Evolutionary conservation across 75 land plant species (phyloP).

Genomic region (Pinus tabuliformis): DNA sequence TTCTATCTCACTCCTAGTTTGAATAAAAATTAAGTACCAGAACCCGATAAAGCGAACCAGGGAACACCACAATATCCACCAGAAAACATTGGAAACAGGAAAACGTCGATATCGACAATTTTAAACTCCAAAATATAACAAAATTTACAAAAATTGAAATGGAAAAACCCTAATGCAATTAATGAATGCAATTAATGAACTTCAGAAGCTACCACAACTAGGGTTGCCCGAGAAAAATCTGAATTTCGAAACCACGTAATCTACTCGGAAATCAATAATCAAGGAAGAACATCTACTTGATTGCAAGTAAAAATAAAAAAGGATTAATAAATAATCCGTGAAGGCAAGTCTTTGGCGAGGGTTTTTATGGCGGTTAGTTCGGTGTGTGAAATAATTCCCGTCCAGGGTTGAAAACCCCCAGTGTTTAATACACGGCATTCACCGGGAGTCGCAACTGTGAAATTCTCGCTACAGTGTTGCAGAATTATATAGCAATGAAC

Average conservation of each 20-base stretch:
- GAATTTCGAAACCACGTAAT: neutral
- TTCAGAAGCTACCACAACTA: neutral
- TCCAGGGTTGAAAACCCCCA: too few relatives aligned
- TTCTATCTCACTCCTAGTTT: neutral
- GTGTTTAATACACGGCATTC: too few relatives aligned
- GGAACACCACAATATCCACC: neutral
- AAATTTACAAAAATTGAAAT: neutral
- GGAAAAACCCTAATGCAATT: neutral
- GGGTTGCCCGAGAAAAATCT: neutral
- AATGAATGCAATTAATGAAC: neutral
- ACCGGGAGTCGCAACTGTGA: too few relatives aligned
- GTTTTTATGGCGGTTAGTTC: too few relatives aligned
- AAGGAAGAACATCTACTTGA: too few relatives aligned
- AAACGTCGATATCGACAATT: neutral
- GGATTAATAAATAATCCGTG: too few relatives aligned
- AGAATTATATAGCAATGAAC: too few relatives aligned
- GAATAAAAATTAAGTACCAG: neutral
- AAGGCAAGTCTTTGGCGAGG: too few relatives aligned
- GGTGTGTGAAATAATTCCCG: too few relatives aligned
- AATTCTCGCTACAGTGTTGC: too few relatives aligned
- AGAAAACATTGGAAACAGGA: neutral
- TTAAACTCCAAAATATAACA: neutral
- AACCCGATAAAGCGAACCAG: neutral
- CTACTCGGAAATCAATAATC: too few relatives aligned
- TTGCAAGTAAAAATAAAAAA: too few relatives aligned